Conservation (phyloP, 164 flowering plant genomes). For the Stephania cephalantha region DNA sequence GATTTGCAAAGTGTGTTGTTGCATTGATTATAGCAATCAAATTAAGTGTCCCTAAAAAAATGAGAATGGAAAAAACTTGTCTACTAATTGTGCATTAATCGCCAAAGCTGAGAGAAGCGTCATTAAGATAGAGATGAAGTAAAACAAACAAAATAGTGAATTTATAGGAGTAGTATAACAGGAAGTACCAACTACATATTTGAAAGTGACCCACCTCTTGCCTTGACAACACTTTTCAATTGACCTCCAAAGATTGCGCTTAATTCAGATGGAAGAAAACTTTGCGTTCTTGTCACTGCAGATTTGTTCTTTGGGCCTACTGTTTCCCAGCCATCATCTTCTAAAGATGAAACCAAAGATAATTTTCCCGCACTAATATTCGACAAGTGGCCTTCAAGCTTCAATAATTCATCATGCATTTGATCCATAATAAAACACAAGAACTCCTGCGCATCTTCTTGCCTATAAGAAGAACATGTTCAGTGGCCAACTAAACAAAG, state of each 20-base stretch:
- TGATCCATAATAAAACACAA: constrained; percentile 84
- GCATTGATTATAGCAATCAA: background rate
- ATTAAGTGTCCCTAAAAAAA: too few relatives aligned
- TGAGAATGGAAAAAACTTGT: too few relatives aligned
- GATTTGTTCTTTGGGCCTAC: constrained; percentile 96
- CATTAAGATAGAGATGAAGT: background rate
- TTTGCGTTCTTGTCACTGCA: constrained; percentile 89
- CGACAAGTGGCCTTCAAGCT: constrained; percentile 53
- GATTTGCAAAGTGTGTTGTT: background rate
- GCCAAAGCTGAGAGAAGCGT: background rate
- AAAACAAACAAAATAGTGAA: background rate
- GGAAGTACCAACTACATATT: background rate
- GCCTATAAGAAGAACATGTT: constrained; percentile 38
- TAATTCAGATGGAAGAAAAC: constrained; percentile 69
- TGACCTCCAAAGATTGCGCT: constrained; percentile 92
- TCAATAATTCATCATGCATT: constrained; percentile 89
- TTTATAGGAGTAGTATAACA: background rate
- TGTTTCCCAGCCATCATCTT: constrained; percentile 98
- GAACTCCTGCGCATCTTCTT: constrained; percentile 99
- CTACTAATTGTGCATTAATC: background rate
- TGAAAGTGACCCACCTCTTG: constrained; percentile 47
- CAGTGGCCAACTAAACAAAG: constrained; percentile 1
- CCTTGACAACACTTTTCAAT: constrained; percentile 81
- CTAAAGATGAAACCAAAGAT: constrained; percentile 52
- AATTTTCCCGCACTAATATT: constrained; percentile 27